Conservation (phyloP, 202 grass and related monocot genomes). For the Dendrocalamus latiflorus region DNA sequence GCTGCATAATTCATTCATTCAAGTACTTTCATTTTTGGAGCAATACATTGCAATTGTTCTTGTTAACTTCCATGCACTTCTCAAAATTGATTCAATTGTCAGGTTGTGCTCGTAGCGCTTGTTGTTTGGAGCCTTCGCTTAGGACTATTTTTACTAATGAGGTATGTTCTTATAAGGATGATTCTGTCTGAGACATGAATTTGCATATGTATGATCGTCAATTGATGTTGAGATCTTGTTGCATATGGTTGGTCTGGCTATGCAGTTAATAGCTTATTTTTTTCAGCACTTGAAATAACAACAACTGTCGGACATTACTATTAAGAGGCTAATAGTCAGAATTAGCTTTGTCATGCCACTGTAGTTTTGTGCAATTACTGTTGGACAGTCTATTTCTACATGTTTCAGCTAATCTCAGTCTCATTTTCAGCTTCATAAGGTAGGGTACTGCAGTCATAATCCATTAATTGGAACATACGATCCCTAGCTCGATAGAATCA, state of each 20-base stretch:
- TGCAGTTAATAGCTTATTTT: neutral
- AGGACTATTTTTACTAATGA: too few relatives aligned
- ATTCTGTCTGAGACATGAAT: neutral
- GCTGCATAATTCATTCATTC: neutral
- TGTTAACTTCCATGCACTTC: neutral
- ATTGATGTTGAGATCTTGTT: neutral
- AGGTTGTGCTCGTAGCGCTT: conserved; percentile 39
- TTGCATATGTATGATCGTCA: neutral
- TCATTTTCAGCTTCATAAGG: neutral
- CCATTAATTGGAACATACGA: neutral
- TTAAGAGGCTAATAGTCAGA: neutral
- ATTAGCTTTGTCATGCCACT: neutral
- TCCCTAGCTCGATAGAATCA: neutral
- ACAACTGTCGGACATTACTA: neutral
- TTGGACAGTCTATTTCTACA: too few relatives aligned
- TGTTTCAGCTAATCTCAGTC: neutral
- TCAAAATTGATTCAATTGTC: conserved; percentile 14
- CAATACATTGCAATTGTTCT: neutral
- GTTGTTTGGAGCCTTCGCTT: conserved; percentile 50
- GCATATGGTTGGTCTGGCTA: neutral
- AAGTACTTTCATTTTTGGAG: neutral
- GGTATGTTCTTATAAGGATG: conserved; percentile 9
- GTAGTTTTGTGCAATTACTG: neutral
- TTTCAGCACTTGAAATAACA: neutral
- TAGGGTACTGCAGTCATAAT: neutral